Percentiles rank a stretch among this genome's conserved stretches.
Evolutionary conservation across 768 basidiomycete species (phyloP).

Genomic region (Crassisporium funariophilum): DNA sequence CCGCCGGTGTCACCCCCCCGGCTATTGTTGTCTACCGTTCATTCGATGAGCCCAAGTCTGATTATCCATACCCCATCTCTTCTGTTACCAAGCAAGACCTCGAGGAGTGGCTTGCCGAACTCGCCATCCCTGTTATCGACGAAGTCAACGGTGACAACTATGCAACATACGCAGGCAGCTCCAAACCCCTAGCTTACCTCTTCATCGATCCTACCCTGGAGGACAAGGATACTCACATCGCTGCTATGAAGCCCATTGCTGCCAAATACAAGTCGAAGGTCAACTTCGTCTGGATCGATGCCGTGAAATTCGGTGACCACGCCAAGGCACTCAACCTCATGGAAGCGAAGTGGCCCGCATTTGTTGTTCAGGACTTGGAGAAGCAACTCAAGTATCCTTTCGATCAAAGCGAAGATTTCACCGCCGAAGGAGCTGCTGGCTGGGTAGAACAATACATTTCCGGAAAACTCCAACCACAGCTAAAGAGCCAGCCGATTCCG

Average conservation of each 20-base stretch:
- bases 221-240: slow-evolving; percentile 64
- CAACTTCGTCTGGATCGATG: slow-evolving; percentile 99
- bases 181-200: slow-evolving; percentile 90
- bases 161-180: slow-evolving; percentile 74
- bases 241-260: slow-evolving; percentile 74
- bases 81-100: slow-evolving; percentile 63
- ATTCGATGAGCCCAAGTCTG: slow-evolving; percentile 82
- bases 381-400: slow-evolving; percentile 90
- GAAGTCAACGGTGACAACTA: slow-evolving; percentile 97
- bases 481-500: slow-evolving; percentile 92
- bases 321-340: slow-evolving; percentile 89
- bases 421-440: slow-evolving; percentile 53
- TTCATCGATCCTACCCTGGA: slow-evolving; percentile 84
- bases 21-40: slow-evolving; percentile 89
- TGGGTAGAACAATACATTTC: slow-evolving; percentile 68
- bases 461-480: slow-evolving; percentile 75
- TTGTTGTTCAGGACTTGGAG: slow-evolving; percentile 87
- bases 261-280: slow-evolving; percentile 80
- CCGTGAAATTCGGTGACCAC: slow-evolving; percentile 92
- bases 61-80: slow-evolving; percentile 65
- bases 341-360: slow-evolving; percentile 88
- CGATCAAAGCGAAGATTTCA: slow-evolving; percentile 66
- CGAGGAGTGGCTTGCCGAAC: slow-evolving; percentile 76
- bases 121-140: slow-evolving; percentile 86
- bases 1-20: slow-evolving; percentile 76